A percentile compares a stretch with the other conserved stretches of the same genome.
Conservation (phyloP, 2,329 filamentous ascomycete genomes). For the Thielaviopsis cerberus region DNA sequence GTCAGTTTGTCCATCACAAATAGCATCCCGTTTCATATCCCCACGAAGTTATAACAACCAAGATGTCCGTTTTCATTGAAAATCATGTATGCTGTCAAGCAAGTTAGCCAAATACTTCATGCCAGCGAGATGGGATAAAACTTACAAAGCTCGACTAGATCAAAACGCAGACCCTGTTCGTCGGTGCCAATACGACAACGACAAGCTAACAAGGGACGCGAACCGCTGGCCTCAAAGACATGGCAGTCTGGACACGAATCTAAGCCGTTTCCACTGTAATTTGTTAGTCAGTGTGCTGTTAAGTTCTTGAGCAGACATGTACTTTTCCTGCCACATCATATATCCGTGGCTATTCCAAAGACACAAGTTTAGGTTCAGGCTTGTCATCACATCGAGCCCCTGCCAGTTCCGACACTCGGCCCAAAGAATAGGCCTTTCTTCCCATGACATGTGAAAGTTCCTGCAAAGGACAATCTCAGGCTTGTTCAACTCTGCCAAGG, state of each 20-base stretch:
- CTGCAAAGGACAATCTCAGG: neutral
- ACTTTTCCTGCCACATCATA: neutral
- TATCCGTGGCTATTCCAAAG: neutral
- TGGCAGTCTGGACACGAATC: neutral
- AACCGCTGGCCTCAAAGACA: neutral
- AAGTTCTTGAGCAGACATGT: neutral
- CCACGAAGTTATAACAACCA: neutral
- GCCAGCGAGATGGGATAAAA: neutral
- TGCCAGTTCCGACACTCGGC: neutral
- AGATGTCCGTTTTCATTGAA: neutral
- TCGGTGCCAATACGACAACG: neutral
- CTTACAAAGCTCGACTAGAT: neutral
- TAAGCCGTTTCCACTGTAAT: neutral
- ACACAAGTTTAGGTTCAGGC: neutral
- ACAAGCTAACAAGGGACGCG: neutral
- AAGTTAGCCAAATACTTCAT: neutral
- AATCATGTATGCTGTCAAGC: neutral
- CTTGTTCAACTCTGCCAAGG: neutral
- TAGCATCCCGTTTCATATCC: too few species aligned
- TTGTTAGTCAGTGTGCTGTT: neutral
- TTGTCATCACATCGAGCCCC: neutral
- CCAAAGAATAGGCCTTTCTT: neutral
- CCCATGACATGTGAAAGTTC: neutral
- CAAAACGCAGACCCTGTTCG: neutral
- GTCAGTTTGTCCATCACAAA: too few species aligned